Base-by-base conservation (phyloP, 2,329 filamentous ascomycete species). In the Neofusicoccum kwambonambiense region DNA sequence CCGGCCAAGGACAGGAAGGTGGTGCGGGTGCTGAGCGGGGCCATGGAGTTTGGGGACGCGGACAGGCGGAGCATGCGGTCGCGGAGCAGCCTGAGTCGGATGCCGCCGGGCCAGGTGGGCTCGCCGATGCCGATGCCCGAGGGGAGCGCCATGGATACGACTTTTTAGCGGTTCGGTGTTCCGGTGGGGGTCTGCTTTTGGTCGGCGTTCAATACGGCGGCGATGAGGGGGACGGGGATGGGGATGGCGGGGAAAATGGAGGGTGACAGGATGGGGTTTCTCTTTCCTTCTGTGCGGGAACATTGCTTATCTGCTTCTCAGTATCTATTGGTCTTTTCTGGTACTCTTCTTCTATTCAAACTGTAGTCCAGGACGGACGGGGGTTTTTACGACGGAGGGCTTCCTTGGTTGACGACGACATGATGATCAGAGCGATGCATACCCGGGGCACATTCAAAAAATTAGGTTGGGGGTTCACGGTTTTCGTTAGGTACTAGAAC, bases 11-110 rank as follows among this genome's bases (percentile, higher is more conserved):
- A 79, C 44, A 82, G 81, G 72, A 83, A 82, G 70, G 78, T 83
- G 22, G 81, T 83, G 3, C 75, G 81, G 35, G 79, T 83, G 7
- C 72, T 82, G 74, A 82, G 80, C 69, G 81, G 81, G 2, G 81
- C 81, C 8, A 82, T 83, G 80, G 80, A 81, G 62, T 79, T 83
- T 60, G 76, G 76, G 44, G 27, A 31, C 27, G 27, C 27, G 27
- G 68, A 50, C 34, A 15, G 44, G 13, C 27, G 54, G 19, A 60
- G 63, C 17, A 6, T 41, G 50, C 39, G 42, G 7, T 37, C 27
- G 8, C 15, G 52, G 15, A 60, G 63, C 17, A 58, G 63, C 22
- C 35, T 49, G 54, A 45, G 54, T 7, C 19, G 52, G 22, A 3
- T 39, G 41, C 37, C 47, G 61, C 37, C 22, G 39, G 27, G 34